Conservation (phyloP, 495 filamentous ascomycete species). For the Lichenothelia convexa region DNA sequence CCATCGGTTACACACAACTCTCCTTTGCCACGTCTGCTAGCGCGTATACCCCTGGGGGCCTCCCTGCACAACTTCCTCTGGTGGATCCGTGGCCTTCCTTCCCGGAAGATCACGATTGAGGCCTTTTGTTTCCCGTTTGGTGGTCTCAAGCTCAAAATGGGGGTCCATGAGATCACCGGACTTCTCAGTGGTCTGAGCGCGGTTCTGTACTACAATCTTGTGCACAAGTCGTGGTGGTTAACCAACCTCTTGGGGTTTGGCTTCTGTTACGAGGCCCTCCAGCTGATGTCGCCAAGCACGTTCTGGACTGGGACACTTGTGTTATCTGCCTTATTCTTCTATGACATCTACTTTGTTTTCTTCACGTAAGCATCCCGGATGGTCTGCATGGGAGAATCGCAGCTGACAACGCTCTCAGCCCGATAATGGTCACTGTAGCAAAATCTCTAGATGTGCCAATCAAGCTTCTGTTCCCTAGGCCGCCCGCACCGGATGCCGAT, state of each 20-base stretch:
- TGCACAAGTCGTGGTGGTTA: conserved; percentile 55
- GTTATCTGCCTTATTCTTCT: conserved; percentile 65
- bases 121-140: conserved; percentile 27
- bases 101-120: conserved; percentile 30
- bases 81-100: conserved; percentile 27
- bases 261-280: conserved; percentile 65
- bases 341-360: conserved; percentile 95
- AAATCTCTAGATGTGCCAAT: conserved; percentile 81
- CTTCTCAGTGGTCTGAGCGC: conserved; percentile 36
- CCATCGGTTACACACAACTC: conserved; percentile 15
- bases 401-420: conserved; percentile 20
- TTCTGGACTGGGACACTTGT: conserved; percentile 69
- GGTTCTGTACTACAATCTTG: conserved; percentile 50
- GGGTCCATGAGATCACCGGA: conserved; percentile 39
- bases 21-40: conserved; percentile 34
- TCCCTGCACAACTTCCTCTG: conserved; percentile 24
- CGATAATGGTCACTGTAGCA: conserved; percentile 90
- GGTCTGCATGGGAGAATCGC: too few species aligned
- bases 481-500: conserved; percentile 23
- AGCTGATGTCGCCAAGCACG: conserved; percentile 78
- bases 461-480: conserved; percentile 73
- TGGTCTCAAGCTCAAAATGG: conserved; percentile 27
- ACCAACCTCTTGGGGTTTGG: conserved; percentile 78
- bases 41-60: conserved; percentile 23
- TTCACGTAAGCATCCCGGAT: conserved; percentile 44